Base-by-base conservation (phyloP, 768 basidiomycete genomes). In the Macrolepiota dolichaula region DNA sequence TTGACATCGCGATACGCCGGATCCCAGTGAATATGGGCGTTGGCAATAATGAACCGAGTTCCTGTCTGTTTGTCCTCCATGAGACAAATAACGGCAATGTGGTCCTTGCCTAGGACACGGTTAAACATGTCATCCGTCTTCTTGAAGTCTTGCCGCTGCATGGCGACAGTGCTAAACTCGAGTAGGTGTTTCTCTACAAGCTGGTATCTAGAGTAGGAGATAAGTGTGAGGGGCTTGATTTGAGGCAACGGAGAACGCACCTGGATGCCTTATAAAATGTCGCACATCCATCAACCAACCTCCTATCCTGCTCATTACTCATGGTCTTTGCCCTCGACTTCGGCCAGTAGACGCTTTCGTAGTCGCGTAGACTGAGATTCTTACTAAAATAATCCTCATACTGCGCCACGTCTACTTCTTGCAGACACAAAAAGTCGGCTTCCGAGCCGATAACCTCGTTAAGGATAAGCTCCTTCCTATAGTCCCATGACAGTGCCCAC, bases 111-210 rank as follows among this genome's bases (percentile, higher is more conserved):
- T 66, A 98, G 84, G 57, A 98, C 94, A 35, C 97, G 94, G 70
- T 98, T 98, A 84, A 98, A 98, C 95, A 98, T 96, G 78, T 98
- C 96, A 69, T 98, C 95, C 17, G 94, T 96, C 77, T 95, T 94
- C 81, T 94, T 94, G 78, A 95, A 94, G 72, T 96, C 94, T 53
- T 89, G 85, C 27, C 94, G 86, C 67, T 94, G 91, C 85, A 98
- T 90, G 19, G 96, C 96, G 64, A 95, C 82, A 37, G 91, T 84
- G 70, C 89, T 92, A 77, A 96, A 99, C 73, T 98, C 97, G 70
- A 98, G 82, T 42, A 95, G 85, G 56, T 95, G 89, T 66, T 91
- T 92, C 78, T 98, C 96, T 44, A 99, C 89, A 24, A 99, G 85
- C 63, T 89, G 85, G 74, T 94, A 99, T 70, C 94, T 96, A 70